These are phyloP conservation scores for Hura crepitans DNA, from an alignment of 441 rosid species.

Conservation along the genomic window DNA sequence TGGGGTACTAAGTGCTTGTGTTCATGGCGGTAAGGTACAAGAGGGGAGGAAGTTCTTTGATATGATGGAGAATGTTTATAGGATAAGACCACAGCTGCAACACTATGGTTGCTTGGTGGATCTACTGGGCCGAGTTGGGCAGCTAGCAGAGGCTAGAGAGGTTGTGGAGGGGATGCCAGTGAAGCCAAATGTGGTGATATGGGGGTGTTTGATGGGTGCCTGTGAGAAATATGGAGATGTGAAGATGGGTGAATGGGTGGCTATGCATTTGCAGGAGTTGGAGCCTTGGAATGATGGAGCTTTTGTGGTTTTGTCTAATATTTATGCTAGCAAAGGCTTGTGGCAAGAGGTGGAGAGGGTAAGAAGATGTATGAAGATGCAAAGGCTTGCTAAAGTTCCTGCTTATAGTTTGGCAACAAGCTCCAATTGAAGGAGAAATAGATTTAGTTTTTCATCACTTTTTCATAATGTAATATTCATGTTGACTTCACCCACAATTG, in stretches of 20 bases:
- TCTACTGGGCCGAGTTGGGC: constrained; percentile 62
- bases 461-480: too few relatives aligned
- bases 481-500: too few relatives aligned
- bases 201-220: constrained; percentile 88
- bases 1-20: constrained; percentile 76
- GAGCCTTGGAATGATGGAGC: constrained; percentile 84
- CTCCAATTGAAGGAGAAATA: constrained; percentile 19
- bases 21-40: constrained; percentile 71
- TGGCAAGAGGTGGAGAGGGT: constrained; percentile 77
- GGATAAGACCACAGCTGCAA: constrained; percentile 42
- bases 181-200: constrained; percentile 61
- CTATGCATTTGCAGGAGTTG: constrained; percentile 50
- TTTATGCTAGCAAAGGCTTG: constrained; percentile 60
- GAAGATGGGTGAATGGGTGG: constrained; percentile 81
- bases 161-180: constrained; percentile 72
- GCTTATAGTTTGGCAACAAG: constrained; percentile 53
- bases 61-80: constrained; percentile 52
- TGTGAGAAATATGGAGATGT: constrained; percentile 76
- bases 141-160: constrained; percentile 59
- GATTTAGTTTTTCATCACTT: too few relatives aligned
- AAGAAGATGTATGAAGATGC: constrained; percentile 57
- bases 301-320: constrained; percentile 74
- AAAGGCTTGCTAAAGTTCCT: constrained; percentile 52
- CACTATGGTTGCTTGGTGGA: constrained; percentile 86
- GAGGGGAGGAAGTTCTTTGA: constrained; percentile 54